Evolutionary conservation across 2,329 filamentous ascomycete genomes (phyloP).

Genomic region (Colletotrichum agaves): DNA sequence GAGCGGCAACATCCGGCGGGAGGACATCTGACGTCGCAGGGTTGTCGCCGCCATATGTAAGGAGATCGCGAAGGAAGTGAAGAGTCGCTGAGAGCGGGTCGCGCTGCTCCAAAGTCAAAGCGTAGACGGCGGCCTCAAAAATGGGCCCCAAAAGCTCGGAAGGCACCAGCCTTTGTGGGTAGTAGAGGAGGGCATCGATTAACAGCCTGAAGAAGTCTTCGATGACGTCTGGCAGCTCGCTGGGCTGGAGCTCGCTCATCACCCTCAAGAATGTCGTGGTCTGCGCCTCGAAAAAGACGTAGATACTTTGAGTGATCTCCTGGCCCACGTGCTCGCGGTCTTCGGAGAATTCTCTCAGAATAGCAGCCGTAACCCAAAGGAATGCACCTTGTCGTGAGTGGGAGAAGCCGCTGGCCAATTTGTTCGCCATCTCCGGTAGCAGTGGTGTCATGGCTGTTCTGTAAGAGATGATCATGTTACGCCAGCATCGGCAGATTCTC

Average conservation of each 20-base stretch:
- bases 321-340: constrained; percentile 86
- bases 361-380: constrained; percentile 96
- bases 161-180: constrained; percentile 83
- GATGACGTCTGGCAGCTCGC: constrained; percentile 84
- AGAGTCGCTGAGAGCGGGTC: constrained; percentile 91
- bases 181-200: constrained; percentile 92
- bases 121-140: constrained; percentile 86
- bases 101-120: constrained; percentile 88
- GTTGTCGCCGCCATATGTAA: constrained; percentile 87
- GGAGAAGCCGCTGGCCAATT: constrained; percentile 86
- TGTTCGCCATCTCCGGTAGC: constrained; percentile 86
- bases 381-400: constrained; percentile 93
- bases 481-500: constrained; percentile 93
- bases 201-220: constrained; percentile 97
- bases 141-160: constrained; percentile 84
- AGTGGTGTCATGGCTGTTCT: constrained; percentile 88
- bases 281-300: constrained; percentile 94
- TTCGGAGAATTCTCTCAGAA: constrained; percentile 94
- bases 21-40: constrained; percentile 70
- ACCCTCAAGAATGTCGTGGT: constrained; percentile 89
- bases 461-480: constrained; percentile 97
- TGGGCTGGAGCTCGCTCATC: constrained; percentile 81
- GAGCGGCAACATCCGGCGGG: constrained; percentile 69
- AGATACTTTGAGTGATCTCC: constrained; percentile 87
- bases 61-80: constrained; percentile 90